Conservation (phyloP, 495 filamentous ascomycete genomes). For the Penicillium parvum region DNA sequence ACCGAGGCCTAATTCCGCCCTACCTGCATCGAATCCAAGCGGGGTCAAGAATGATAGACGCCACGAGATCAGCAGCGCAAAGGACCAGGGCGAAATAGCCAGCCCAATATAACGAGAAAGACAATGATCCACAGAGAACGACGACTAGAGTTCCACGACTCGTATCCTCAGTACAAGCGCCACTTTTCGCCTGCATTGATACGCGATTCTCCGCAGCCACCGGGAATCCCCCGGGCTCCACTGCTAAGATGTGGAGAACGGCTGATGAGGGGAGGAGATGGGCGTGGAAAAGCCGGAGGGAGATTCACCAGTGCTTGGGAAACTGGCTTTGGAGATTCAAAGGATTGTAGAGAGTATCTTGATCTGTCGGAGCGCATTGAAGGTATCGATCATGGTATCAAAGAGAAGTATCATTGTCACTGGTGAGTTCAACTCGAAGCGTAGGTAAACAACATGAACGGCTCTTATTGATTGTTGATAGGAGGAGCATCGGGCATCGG, state of each 20-base stretch:
- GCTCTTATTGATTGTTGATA: slow-evolving; percentile 6
- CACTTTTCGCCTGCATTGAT: background rate
- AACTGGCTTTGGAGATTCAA: too few species aligned
- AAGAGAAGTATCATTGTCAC: slow-evolving; percentile 25
- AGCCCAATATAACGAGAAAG: too few species aligned
- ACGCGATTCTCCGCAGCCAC: background rate
- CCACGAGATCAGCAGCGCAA: background rate
- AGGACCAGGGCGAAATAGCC: too few species aligned
- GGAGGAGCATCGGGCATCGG: slow-evolving; percentile 56
- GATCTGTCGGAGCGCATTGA: background rate
- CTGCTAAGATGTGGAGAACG: slow-evolving; percentile 13
- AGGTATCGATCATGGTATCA: slow-evolving; percentile 9
- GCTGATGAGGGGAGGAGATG: background rate
- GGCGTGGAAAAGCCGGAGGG: background rate
- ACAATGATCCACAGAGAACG: too few species aligned
- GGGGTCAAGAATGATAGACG: background rate
- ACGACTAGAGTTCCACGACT: too few species aligned
- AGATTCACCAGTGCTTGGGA: background rate
- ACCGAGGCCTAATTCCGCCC: slow-evolving; percentile 1
- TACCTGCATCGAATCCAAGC: background rate
- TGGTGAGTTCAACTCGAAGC: slow-evolving; percentile 8
- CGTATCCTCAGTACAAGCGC: background rate
- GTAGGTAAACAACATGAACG: background rate
- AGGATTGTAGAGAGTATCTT: background rate
- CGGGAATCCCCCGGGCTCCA: slow-evolving; percentile 29